Evolutionary conservation across 176 grass and related monocot genomes (phyloP), one percentile per base, ranked within the genome.

Genomic region (Chrysopogon serrulatus): DNA sequence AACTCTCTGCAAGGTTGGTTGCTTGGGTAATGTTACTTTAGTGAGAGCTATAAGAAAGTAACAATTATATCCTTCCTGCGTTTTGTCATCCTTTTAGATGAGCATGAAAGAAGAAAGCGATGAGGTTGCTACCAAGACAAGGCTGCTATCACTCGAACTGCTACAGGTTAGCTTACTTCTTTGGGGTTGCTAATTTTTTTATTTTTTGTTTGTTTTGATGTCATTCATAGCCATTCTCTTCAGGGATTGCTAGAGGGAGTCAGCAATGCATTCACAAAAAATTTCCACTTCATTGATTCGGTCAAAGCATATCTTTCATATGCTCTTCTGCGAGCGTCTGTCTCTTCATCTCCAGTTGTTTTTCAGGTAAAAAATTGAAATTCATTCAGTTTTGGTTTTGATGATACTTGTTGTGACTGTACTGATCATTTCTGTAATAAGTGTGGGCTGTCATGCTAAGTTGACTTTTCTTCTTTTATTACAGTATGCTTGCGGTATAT

Each of bases 291-390:
- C 82, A 99, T 99, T 16, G 97, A 99, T 84, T 99, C 97, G 33
- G 93, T 99, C 79, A 96, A 99, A 88, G 93, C 97, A 81, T 99
- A 99, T 90, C 93, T 99, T 89, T 96, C 93, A 67, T 99, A 99
- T 16, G 91, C 97, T 82, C 88, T 99, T 84, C 86, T 99, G 68
- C 82, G 93, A 51, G 93, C 93, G 66, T 92, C 93, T 61, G 91
- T 99, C 79, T 90, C 97, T 88, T 92, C 96, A 67, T 92, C 93
- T 68, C 87, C 91, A 72, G 73, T 94, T 82, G 91, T 99, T 83
- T 99, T 99, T 90, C 97, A 99, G 97, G 97, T 99, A 10, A 51
- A 31, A 62, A 80, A 64, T 43, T 24, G n/a, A 54, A 80, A 68
- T 37, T 85, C 17, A 69, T 76, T 71, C 43, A 28, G 34, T 32